Evolutionary conservation across 2,329 filamentous ascomycete species (phyloP), one percentile per base, ranked within the genome.

Genomic region (Aspergillus sp.): DNA sequence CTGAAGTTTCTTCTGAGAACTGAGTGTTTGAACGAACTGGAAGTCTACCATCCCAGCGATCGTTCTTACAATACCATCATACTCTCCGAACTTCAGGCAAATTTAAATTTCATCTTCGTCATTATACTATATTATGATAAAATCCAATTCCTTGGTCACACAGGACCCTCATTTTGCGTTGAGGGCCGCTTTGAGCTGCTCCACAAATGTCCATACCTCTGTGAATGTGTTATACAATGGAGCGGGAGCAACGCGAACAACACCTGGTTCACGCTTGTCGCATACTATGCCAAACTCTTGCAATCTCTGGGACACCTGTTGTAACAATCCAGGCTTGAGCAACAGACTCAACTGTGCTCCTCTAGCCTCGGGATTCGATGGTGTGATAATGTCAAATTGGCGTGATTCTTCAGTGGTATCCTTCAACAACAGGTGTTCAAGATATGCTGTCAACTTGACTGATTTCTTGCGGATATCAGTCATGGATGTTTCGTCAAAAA

Each of bases 201-300:
- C 44, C 29, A 65, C 63, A 59, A 87, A 88, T 5, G 57, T 61
- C 67, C 67, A 81, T 3, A 89, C 81, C 59, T 95, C 89, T 47
- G 76, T 75, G 61, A 86, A 94, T 1, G 78, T 82, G 59, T 90
- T 90, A 66, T 94, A 95, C 51, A 95, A 65, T 4, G 90, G 88
- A 38, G 85, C 83, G 1, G 90, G 89, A 1, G 89, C 88, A 0
- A 93, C 82, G 3, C 89, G 75, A 31, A 95, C 83, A 12, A 95
- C 89, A 60, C 88, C 83, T 1, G 90, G 89, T 65, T 86, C 86
- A 44, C 89, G 74, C 75, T 91, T 86, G 59, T 95, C 90, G 37
- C 86, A 83, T 4, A 93, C 77, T 3, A 93, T 83, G 1, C 85
- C 86, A 0, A 78, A 77, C n/a, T 80, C 74, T 53, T 87, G 81